Conservation (phyloP, 73 alveolate species). For the Symbiodinium natans region DNA sequence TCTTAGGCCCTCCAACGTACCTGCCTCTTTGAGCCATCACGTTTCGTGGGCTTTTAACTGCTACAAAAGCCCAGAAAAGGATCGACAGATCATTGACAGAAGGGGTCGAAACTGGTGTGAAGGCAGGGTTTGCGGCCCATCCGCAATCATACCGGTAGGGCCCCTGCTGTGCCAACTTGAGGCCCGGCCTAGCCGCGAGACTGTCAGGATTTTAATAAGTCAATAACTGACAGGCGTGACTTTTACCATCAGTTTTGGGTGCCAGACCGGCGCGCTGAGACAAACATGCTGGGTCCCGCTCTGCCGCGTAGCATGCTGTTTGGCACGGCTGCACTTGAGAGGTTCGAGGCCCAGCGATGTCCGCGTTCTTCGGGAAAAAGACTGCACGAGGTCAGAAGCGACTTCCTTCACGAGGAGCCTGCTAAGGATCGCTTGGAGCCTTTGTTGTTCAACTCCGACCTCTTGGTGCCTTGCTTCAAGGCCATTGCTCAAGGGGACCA, state of each 20-base stretch:
- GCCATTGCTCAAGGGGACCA: slow-evolving; percentile 15
- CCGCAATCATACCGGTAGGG: not conserved
- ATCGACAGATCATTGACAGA: slow-evolving; percentile 10
- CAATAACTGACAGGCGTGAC: not conserved
- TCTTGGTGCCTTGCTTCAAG: not conserved
- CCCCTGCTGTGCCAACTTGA: not conserved
- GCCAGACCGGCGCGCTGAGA: not conserved
- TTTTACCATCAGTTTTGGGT: slow-evolving; percentile 1
- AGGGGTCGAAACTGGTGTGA: not conserved
- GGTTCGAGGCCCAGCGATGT: not conserved
- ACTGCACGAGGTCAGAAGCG: not conserved
- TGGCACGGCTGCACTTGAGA: not conserved
- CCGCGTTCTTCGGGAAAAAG: not conserved
- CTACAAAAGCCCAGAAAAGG: not conserved
- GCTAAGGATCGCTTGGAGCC: not conserved
- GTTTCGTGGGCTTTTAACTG: not conserved
- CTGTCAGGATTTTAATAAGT: not conserved
- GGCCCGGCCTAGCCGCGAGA: not conserved
- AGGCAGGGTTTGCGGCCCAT: not conserved
- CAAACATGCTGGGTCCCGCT: not conserved
- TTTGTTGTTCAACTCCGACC: not conserved
- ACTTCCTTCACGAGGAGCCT: not conserved
- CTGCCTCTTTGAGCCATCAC: not conserved
- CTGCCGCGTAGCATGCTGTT: not conserved
- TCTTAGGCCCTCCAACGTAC: not conserved